Conservation (phyloP, 345 rosid species). For the Salix koriyanagi region DNA sequence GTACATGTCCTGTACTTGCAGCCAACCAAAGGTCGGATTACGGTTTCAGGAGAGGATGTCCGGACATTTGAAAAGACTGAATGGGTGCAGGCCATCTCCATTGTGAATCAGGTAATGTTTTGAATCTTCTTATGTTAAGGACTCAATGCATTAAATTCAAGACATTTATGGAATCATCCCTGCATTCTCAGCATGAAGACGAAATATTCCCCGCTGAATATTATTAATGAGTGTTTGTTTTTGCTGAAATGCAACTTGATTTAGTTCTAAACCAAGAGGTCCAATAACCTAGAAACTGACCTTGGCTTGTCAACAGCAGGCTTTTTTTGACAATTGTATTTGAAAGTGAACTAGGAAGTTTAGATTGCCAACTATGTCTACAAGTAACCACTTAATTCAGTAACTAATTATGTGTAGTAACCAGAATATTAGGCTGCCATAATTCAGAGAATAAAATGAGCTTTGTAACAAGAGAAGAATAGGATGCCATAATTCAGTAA, state of each 20-base stretch:
- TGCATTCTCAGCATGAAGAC: too few species aligned
- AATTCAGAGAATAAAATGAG: too few species aligned
- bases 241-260: slow-evolving; percentile 1
- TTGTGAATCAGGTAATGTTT: slow-evolving; percentile 75
- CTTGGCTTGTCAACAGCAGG: not conserved
- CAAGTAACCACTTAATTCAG: not conserved
- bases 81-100: slow-evolving; percentile 86
- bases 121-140: slow-evolving; percentile 1
- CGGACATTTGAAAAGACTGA: slow-evolving; percentile 87
- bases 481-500: too few species aligned
- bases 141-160: too few species aligned
- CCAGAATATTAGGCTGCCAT: too few species aligned
- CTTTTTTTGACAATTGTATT: not conserved
- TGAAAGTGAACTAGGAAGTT: not conserved
- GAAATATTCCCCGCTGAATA: not conserved
- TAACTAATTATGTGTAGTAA: not conserved
- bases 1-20: slow-evolving; percentile 29
- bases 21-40: slow-evolving; percentile 87
- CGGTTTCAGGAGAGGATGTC: slow-evolving; percentile 85
- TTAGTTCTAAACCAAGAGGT: not conserved
- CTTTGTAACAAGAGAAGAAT: too few species aligned
- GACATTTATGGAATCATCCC: too few species aligned
- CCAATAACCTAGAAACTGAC: not conserved
- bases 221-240: not conserved
- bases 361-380: not conserved